Evolutionary conservation across 768 basidiomycete species (phyloP).

Genomic region (Mycena vitilis): DNA sequence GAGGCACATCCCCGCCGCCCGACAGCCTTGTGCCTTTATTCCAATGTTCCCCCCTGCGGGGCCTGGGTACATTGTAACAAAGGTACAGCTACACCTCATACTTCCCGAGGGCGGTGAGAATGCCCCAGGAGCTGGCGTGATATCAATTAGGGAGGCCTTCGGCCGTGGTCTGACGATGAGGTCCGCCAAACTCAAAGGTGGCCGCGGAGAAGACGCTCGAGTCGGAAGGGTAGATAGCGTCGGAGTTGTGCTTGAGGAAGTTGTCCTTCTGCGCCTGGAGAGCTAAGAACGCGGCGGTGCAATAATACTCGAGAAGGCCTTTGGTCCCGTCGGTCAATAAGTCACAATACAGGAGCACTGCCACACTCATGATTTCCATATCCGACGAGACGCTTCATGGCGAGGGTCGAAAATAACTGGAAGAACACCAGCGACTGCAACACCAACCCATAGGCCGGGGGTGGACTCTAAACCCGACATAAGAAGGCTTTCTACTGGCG

Average conservation of each 20-base stretch:
- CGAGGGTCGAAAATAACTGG: background rate
- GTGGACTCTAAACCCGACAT: too few species aligned
- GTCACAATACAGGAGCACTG: background rate
- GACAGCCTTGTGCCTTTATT: too few species aligned
- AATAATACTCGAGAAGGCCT: background rate
- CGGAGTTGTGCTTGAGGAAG: background rate
- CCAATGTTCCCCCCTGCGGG: too few species aligned
- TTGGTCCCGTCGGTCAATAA: background rate
- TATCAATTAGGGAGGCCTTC: background rate
- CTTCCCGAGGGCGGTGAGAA: background rate
- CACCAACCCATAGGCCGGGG: too few species aligned
- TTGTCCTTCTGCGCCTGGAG: background rate
- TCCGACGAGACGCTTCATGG: background rate
- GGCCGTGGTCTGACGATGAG: background rate
- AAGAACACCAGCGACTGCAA: background rate
- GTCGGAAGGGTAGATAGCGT: background rate
- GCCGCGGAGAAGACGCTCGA: slow-evolving; percentile 1
- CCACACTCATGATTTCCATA: slow-evolving; percentile 9
- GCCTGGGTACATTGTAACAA: too few species aligned
- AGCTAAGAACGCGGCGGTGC: background rate
- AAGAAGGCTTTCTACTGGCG: too few species aligned
- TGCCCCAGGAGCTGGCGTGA: background rate
- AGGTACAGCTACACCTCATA: too few species aligned
- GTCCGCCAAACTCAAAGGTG: slow-evolving; percentile 3
- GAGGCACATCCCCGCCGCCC: too few species aligned